Evolutionary conservation across 352 stramenopile species (phyloP), one percentile per base, ranked within the genome.

Genomic region (Phytopythium oedochilum): DNA sequence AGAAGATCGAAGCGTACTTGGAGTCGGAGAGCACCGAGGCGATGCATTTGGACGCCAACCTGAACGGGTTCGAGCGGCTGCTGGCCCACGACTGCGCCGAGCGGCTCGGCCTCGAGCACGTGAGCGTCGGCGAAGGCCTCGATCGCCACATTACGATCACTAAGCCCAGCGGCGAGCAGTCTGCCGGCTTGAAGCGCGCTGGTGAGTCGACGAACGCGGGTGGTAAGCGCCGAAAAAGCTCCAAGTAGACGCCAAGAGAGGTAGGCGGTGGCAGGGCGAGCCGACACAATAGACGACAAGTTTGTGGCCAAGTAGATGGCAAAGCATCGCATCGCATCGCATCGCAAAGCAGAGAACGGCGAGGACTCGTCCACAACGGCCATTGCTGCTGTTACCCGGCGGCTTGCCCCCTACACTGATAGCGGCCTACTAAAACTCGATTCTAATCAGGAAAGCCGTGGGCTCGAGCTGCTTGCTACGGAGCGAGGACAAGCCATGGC

Each of bases 31-130:
- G 59, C 31, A 62, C 53, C 5, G 57, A 76, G 25, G 62, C 71
- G 57, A 49, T 94, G 43, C 85, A 94, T 45, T 48, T 94, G 55
- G 76, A 88, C 57, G 59, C 80, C 3, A 87, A 78, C 51, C 61
- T 94, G 51, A 94, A 94, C 52, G 75, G 80, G 48, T 94, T 92
- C 48, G 85, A 94, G 64, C 77, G 83, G 8, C 49, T 93, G 46
- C 68, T 93, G 23, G 83, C 85, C 17, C 85, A 94, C 61, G 85
- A 94, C 54, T 91, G 79, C 54, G 80, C 85, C 18, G 85, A 93
- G 51, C 73, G 80, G 5, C 70, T 94, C 18, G 84, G 81, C 3
- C 71, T 94, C 28, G 54, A 66, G 5, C 84, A 94, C 61, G 74
- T 86, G 38, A 92, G 82, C 59, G 61, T 76, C 4, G 84, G 84